These are phyloP conservation scores for Lablab purpureus DNA, from an alignment of 306 rosid genomes.

Conservation along the genomic window DNA sequence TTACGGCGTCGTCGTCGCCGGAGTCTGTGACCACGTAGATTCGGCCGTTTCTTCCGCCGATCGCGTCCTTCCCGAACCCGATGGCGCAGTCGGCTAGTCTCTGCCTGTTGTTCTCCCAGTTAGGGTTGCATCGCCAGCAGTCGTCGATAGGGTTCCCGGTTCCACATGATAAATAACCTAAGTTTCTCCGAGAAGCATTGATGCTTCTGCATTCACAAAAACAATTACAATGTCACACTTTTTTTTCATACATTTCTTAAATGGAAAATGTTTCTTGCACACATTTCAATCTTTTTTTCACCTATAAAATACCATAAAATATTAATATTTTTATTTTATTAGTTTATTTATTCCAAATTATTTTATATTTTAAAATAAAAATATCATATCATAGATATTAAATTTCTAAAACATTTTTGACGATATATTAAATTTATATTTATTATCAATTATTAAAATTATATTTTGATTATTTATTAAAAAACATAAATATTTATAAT, in stretches of 20 bases:
- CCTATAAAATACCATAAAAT: too few species aligned
- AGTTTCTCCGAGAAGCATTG: conserved; percentile 75
- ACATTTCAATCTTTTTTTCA: too few species aligned
- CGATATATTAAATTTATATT: too few species aligned
- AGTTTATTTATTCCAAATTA: too few species aligned
- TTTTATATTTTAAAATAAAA: too few species aligned
- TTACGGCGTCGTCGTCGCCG: conserved; percentile 69
- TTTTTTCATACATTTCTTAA: not conserved
- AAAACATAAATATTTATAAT: too few species aligned
- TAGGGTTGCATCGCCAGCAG: conserved; percentile 84
- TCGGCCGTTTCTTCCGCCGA: conserved; percentile 76
- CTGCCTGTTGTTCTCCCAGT: conserved; percentile 79
- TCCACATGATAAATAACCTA: conserved; percentile 76
- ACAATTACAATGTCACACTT: not conserved
- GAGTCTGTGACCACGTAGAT: conserved; percentile 73
- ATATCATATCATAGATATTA: too few species aligned
- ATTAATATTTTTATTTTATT: too few species aligned
- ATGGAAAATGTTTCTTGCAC: too few species aligned
- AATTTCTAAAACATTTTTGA: too few species aligned
- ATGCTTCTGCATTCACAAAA: conserved; percentile 63
- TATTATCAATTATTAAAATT: too few species aligned
- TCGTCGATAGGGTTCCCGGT: conserved; percentile 92
- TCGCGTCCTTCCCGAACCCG: conserved; percentile 85
- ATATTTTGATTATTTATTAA: too few species aligned
- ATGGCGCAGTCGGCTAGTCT: conserved; percentile 86